Evolutionary conservation across 345 rosid genomes (phyloP).

Genomic region (Cardamine resedifolia): DNA sequence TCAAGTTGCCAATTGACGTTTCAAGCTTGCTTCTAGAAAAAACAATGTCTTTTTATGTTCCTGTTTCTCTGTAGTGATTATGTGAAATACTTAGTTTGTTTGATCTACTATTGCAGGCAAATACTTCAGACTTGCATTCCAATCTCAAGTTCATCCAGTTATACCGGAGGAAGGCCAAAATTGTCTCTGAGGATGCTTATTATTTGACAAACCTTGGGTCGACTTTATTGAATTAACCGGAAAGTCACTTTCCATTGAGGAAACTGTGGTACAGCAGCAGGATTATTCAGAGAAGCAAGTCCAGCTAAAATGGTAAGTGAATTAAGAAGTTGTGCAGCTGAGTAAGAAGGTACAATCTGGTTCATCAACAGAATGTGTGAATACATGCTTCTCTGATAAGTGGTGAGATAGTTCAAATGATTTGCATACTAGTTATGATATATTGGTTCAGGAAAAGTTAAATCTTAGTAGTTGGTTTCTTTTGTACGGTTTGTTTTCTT

Average conservation of each 20-base stretch:
- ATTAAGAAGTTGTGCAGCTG: slow-evolving; percentile 5
- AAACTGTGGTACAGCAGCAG: slow-evolving; percentile 40
- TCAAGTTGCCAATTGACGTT: neutral
- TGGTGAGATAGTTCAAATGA: slow-evolving; percentile 29
- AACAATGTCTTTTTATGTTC: neutral
- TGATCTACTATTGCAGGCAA: slow-evolving; percentile 48
- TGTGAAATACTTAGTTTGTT: slow-evolving; percentile 1
- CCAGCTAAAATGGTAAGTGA: slow-evolving; percentile 22
- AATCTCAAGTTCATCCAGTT: slow-evolving; percentile 57
- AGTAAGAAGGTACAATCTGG: slow-evolving; percentile 30
- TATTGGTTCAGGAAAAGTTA: neutral
- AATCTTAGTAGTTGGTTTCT: neutral
- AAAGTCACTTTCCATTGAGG: slow-evolving; percentile 62
- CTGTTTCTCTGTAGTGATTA: neutral
- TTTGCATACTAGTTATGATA: neutral
- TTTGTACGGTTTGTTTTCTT: neutral
- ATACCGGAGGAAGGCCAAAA: slow-evolving; percentile 51
- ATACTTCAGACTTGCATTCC: slow-evolving; percentile 64
- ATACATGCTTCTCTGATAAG: slow-evolving; percentile 18
- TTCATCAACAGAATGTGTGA: slow-evolving; percentile 28
- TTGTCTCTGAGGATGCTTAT: slow-evolving; percentile 58
- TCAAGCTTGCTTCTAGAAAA: neutral
- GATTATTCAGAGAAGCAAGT: slow-evolving; percentile 33
- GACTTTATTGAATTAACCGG: slow-evolving; percentile 49
- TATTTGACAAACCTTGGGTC: slow-evolving; percentile 56